Evolutionary conservation across 441 rosid species (phyloP), one percentile per base, ranked within the genome.

Genomic region (Biscutella laevigata): DNA sequence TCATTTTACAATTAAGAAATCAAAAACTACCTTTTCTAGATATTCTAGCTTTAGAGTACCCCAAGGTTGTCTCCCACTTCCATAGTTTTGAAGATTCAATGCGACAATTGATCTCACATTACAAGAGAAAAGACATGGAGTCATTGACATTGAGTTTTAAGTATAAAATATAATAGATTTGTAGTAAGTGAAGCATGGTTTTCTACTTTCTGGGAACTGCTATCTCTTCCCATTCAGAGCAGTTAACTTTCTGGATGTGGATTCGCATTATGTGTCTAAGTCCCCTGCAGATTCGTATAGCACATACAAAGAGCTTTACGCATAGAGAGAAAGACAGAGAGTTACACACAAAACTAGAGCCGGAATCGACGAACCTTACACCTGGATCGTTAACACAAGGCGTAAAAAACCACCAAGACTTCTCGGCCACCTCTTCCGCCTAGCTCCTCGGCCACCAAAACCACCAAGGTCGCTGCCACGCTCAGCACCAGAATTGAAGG

Each of bases 51-150:
- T 81, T 28, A 87, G 78, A 48, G 61, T 74, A 35, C 99, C 99
- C 99, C 97, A 94, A 7, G 99, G 99, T 50, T 83, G 77, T 62
- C 99, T 82, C 51, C 99, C 99, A 69, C 99, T 94, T 53, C 83
- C 99, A 56, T 94, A 88, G 70, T 60, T 94, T 55, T 81, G 77
- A 73, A 94, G 97, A 78, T 94, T 94, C 57, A 92, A 74, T 40
- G 71, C 83, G 51, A 92, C 95, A 28, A 88, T 81, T 9, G 99
- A 94, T 79, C 99, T 79, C 12, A 89, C 96, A 69, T 97, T 92
- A 74, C n/a, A n/a, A n/a, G n/a, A n/a, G n/a, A n/a, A n/a, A n/a
- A n/a, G n/a, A n/a, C n/a, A n/a, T n/a, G n/a, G n/a, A n/a, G n/a
- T n/a, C n/a, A n/a, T n/a, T n/a, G n/a, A n/a, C n/a, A n/a, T n/a